These are phyloP conservation scores for Penicillium glabrum DNA, from an alignment of 2,329 filamentous ascomycete genomes.

Conservation along the genomic window DNA sequence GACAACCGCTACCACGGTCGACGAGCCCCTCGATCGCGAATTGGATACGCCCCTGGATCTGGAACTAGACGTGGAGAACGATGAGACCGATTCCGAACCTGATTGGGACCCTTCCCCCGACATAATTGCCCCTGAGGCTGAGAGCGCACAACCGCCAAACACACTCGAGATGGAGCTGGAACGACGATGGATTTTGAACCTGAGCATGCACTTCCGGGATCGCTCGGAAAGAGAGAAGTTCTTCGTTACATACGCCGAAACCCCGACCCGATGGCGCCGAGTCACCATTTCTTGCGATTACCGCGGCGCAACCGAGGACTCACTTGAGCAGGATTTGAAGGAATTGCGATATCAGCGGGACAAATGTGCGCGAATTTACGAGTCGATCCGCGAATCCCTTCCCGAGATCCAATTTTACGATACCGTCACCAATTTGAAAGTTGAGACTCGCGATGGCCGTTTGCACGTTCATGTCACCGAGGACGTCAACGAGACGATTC, in stretches of 20 bases:
- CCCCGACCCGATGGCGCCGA: slow-evolving; percentile 74
- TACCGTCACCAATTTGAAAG: slow-evolving; percentile 91
- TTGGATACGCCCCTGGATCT: neutral
- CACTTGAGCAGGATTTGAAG: slow-evolving; percentile 80
- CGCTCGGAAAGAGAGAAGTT: slow-evolving; percentile 93
- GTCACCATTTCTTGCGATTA: slow-evolving; percentile 96
- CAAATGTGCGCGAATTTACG: slow-evolving; percentile 90
- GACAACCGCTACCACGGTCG: slow-evolving; percentile 32
- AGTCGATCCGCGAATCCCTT: slow-evolving; percentile 88
- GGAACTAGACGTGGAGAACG: slow-evolving; percentile 12
- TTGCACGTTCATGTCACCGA: slow-evolving; percentile 98
- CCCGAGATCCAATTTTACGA: slow-evolving; percentile 94
- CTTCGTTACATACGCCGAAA: slow-evolving; percentile 90
- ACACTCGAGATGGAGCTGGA: slow-evolving; percentile 78
- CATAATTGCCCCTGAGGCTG: slow-evolving; percentile 25
- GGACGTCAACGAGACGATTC: slow-evolving; percentile 91
- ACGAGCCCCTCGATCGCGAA: slow-evolving; percentile 27
- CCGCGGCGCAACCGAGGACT: slow-evolving; percentile 73
- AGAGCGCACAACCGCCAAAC: slow-evolving; percentile 19
- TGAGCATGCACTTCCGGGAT: slow-evolving; percentile 98
- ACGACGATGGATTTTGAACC: slow-evolving; percentile 87
- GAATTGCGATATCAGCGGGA: slow-evolving; percentile 80
- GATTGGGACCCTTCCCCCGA: slow-evolving; percentile 30
- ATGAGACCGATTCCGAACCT: slow-evolving; percentile 24
- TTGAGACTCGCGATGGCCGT: slow-evolving; percentile 83